Base-by-base conservation (phyloP, 805 yeast species). In the Candida germanica region DNA sequence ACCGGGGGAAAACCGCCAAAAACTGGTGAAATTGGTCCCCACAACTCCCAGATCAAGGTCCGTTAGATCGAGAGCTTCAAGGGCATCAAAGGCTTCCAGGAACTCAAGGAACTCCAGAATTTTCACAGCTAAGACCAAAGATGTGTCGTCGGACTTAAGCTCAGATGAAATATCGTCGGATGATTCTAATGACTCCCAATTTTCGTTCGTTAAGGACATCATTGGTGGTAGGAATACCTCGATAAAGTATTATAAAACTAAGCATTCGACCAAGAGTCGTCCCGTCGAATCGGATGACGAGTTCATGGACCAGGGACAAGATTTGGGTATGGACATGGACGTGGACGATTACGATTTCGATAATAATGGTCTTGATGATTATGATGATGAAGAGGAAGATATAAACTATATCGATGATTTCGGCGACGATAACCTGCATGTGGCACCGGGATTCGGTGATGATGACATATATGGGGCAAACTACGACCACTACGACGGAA, bases 181-280 rank as follows among this genome's bases (percentile, higher is more conserved):
- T 10, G 41, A 31, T 4, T 39, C 46, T 5, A 31, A 29, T 11
- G 45, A 27, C 11, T 64, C 70, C 1, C 69, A 64, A 39, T 67
- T 67, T 39, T 66, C 71, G 1, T 67, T 67, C 44, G 65, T 63
- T 7, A 53, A 56, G 31, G 73, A 66, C 43, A 53, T 55, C 41
- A 50, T 41, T 6, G 70, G 70, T 2, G 73, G 73, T 8, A 49
- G 72, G 36, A 67, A 67, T 38, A 66, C 71, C 1, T 65, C 71
- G 0, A 65, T 67, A 9, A 67, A 67, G 44, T 67, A 67, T 40
- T 67, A 67, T 38, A 67, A 67, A 38, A 57, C 62, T 10, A 54
- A 47, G 26, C n/a, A 8, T 30, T 26, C 14, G 29, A 16, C 24
- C 11, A 17, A 17, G 3, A 26, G 35, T 30, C 20, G 37, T 36